Conservation (phyloP, 495 filamentous ascomycete genomes). For the Aspergillus sparsus region DNA sequence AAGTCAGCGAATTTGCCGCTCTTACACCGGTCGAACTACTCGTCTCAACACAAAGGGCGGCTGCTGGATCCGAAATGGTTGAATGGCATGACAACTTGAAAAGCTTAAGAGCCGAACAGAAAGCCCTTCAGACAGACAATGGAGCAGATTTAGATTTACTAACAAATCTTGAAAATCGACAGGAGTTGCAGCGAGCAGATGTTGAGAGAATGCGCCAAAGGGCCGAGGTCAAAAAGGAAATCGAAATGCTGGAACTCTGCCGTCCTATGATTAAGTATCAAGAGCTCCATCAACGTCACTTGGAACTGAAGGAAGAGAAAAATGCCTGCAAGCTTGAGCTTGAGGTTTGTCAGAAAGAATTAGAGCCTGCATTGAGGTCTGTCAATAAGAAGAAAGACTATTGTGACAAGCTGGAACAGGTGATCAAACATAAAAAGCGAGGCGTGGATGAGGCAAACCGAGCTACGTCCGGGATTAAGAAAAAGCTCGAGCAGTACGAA, state of each 20-base stretch:
- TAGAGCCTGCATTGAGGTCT: slow-evolving; percentile 66
- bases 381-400: slow-evolving; percentile 69
- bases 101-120: slow-evolving; percentile 66
- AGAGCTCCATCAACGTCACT: slow-evolving; percentile 30
- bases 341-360: slow-evolving; percentile 56
- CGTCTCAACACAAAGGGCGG: slow-evolving; percentile 80
- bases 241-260: slow-evolving; percentile 65
- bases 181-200: slow-evolving; percentile 76
- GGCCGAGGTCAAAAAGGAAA: slow-evolving; percentile 61
- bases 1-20: slow-evolving; percentile 90
- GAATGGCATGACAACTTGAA: slow-evolving; percentile 77
- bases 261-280: slow-evolving; percentile 67
- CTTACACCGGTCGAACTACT: slow-evolving; percentile 85
- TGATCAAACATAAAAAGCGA: slow-evolving; percentile 53
- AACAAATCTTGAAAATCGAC: slow-evolving; percentile 65
- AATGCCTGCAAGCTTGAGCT: slow-evolving; percentile 53
- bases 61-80: slow-evolving; percentile 76
- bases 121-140: slow-evolving; percentile 59
- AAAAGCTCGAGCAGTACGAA: slow-evolving; percentile 53
- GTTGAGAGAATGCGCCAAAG: slow-evolving; percentile 81
- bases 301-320: slow-evolving; percentile 49
- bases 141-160: slow-evolving; percentile 62
- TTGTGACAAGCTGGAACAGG: slow-evolving; percentile 44
- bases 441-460: slow-evolving; percentile 52
- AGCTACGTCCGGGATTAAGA: slow-evolving; percentile 50